Percentiles rank a stretch among this genome's conserved stretches.
Conservation (phyloP, 768 basidiomycete genomes). For the Lactarius sp. region DNA sequence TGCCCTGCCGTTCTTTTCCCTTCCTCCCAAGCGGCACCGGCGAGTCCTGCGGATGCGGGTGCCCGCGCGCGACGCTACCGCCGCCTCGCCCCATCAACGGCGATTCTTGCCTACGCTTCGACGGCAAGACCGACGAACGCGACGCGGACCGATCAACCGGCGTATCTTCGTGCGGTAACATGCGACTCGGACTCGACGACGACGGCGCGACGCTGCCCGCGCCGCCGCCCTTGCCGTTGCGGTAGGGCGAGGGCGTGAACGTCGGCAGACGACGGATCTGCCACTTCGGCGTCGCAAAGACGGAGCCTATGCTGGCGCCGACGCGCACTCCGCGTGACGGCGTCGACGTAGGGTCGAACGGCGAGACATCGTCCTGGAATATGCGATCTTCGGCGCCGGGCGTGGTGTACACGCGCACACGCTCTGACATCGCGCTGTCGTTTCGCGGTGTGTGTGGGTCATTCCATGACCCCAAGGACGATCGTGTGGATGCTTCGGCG, state of each 20-base stretch:
- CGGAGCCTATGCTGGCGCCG: constrained; percentile 14
- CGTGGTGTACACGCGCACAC: constrained; percentile 31
- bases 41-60: constrained; percentile 3
- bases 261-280: constrained; percentile 8
- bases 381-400: constrained; percentile 24
- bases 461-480: constrained; percentile 44
- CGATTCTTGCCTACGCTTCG: constrained; percentile 14
- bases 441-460: constrained; percentile 45
- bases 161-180: constrained; percentile 10
- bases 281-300: constrained; percentile 25
- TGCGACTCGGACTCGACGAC: constrained; percentile 6
- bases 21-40: constrained; percentile 17
- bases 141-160: constrained; percentile 17
- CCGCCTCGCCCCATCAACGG: constrained; percentile 8
- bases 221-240: neutral
- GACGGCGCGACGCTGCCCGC: neutral
- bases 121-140: constrained; percentile 7
- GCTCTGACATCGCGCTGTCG: constrained; percentile 44
- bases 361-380: constrained; percentile 44
- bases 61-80: neutral
- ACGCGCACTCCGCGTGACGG: constrained; percentile 67
- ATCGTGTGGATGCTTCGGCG: constrained; percentile 31
- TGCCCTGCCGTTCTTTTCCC: constrained; percentile 17
- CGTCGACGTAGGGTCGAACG: constrained; percentile 76
- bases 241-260: constrained; percentile 7